These are phyloP conservation scores for Telfairia occidentalis DNA, from an alignment of 331 rosid species.

Conservation along the genomic window DNA sequence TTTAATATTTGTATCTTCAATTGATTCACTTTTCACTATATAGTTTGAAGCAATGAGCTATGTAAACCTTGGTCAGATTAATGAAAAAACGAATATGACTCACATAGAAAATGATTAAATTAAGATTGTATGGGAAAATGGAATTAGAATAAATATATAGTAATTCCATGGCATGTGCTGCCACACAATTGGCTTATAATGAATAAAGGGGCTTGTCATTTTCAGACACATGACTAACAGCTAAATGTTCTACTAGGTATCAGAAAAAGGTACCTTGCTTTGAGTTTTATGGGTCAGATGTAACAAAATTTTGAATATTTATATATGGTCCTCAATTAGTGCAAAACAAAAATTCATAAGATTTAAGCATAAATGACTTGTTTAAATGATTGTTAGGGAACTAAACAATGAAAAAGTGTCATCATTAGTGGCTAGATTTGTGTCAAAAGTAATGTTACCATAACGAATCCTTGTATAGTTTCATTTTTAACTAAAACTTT, in stretches of 20 bases:
- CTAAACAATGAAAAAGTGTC: background rate
- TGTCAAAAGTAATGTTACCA: background rate
- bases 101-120: background rate
- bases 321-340: background rate
- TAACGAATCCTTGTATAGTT: background rate
- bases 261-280: slow-evolving; percentile 2
- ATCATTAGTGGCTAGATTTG: background rate
- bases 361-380: background rate
- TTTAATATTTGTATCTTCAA: background rate
- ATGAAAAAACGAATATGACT: background rate
- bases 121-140: background rate
- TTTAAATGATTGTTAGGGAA: background rate
- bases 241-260: slow-evolving; percentile 11
- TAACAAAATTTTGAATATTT: background rate
- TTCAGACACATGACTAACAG: background rate
- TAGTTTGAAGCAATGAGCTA: background rate
- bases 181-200: background rate
- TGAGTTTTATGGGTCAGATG: background rate
- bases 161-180: background rate
- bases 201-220: background rate
- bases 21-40: background rate
- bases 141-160: slow-evolving; percentile 2
- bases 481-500: background rate
- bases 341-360: background rate
- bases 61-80: background rate